Evolutionary conservation across 1,284 basidiomycete genomes (phyloP), one percentile per base, ranked within the genome.

Genomic region (Cryptococcus amylolentus): DNA sequence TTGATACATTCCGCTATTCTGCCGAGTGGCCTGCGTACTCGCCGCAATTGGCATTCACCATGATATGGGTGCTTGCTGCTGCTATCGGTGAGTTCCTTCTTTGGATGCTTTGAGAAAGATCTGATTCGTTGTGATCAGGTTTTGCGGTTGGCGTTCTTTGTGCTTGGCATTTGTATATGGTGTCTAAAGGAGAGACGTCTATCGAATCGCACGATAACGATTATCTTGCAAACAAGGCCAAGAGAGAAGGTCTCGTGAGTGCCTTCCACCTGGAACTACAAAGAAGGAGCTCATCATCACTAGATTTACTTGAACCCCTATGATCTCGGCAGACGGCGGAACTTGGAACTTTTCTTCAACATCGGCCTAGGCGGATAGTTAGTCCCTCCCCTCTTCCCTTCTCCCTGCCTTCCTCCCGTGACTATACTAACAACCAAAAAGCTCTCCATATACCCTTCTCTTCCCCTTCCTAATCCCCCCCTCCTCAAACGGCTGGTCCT

Each of bases 131-230:
- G n/a, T 9, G 38, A 37, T 27, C 89, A 59, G 85, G 86, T 49
- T 74, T 93, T 31, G 90, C 92, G 0, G 86, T 98, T 0, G 80
- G 83, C 1, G 80, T 91, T 43, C 91, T 98, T 85, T 78, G 86
- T 0, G 70, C 77, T 0, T 97, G 88, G 83, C 92, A 97, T 67
- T 55, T 98, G 1, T 87, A 84, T 79, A 81, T 88, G 59, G 78
- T 96, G 8, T 76, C 83, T 0, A 76, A 80, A n/a, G 92, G 87
- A 0, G 93, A 97, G 73, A 98, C 93, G 0, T 86, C 88, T 0
- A 94, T 98, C 14, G 96, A 98, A 77, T 82, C 82, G 4, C 89
- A 92, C 65, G 95, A 98, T 69, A 86, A 94, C 70, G 85, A 85
- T 9, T 82, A 88, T 44, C 95, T 97, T 69, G 80, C 84, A 1